Evolutionary conservation across 495 filamentous ascomycete genomes (phyloP), one percentile per base, ranked within the genome.

Genomic region (Tirmania nivea): DNA sequence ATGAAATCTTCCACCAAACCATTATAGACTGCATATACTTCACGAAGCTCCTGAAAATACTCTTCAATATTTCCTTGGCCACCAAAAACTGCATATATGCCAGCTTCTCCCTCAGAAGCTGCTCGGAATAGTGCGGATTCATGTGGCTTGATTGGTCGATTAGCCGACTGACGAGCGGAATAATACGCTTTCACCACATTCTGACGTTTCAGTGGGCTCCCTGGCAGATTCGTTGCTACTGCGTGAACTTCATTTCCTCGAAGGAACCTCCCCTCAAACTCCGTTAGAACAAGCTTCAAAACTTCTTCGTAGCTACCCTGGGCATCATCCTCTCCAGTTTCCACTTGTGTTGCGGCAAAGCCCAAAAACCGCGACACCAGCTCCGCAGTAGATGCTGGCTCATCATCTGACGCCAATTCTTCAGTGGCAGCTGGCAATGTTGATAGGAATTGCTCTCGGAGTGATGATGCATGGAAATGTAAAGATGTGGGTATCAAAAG

Each of bases 51-150:
- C 53, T 95, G 88, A 64, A 96, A 99, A 69, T 96, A 99, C 67
- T 96, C 92, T 66, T 96, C 87, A 55, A 96, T 95, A 66, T 96
- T 99, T 52, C 92, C 92, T 65, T 99, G 92, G n/a, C 92, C 92
- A 48, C 92, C 92, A 57, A 95, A 95, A 54, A 99, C 84, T 50
- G 78, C 84, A 71, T 93, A 96, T 45, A 96, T 72, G 53, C 71
- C 77, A 8, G 86, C 89, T 35, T 74, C 73, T 39, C 75, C 77
- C 47, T 95, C 88, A 3, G 77, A 78, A 4, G 85, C 87, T 19
- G 87, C 87, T 17, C 92, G 79, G 64, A 95, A 78, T 21, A 99
- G 75, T 12, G 90, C 90, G 34, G 92, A 96, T 60, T 94, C 81
- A 63, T 96, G 90, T 21, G 83, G 71, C 67, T 82, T 87, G 60